These are phyloP conservation scores for Fusarium sp. DNA, from an alignment of 2,329 filamentous ascomycete species.

Conservation along the genomic window DNA sequence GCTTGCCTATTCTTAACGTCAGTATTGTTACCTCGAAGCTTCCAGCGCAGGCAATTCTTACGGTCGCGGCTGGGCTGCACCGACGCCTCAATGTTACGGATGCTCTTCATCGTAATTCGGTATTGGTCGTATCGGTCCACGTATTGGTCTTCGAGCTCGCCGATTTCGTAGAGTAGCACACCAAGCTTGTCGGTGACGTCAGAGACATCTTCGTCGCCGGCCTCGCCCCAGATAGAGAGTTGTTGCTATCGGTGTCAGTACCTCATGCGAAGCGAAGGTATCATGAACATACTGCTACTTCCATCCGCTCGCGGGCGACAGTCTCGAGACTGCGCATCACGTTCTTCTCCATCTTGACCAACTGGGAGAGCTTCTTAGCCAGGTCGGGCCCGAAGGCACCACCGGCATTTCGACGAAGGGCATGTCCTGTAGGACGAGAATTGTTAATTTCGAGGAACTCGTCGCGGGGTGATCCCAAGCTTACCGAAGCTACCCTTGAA, in stretches of 20 bases:
- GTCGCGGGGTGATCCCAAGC: constrained; percentile 44
- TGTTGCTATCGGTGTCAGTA: constrained; percentile 73
- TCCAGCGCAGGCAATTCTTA: constrained; percentile 56
- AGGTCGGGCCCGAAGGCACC: constrained; percentile 85
- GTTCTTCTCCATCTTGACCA: constrained; percentile 99
- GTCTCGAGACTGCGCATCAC: constrained; percentile 98
- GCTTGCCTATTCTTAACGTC: constrained; percentile 72
- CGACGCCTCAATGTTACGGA: constrained; percentile 97
- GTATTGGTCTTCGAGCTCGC: constrained; percentile 96
- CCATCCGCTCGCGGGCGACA: constrained; percentile 95
- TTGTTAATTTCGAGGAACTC: constrained; percentile 16
- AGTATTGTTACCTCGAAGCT: not conserved
- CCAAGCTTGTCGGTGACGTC: constrained; percentile 99
- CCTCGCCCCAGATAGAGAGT: constrained; percentile 97
- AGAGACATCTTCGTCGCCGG: constrained; percentile 94
- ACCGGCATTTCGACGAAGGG: constrained; percentile 75
- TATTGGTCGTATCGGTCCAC: constrained; percentile 99
- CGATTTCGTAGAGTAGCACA: constrained; percentile 97
- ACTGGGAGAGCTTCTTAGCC: constrained; percentile 94
- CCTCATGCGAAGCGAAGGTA: not conserved
- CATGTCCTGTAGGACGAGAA: constrained; percentile 59
- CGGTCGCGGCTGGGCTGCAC: constrained; percentile 97
- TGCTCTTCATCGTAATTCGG: constrained; percentile 98
- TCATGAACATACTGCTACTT: constrained; percentile 80
- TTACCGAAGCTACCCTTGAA: constrained; percentile 87